Evolutionary conservation across 116 monocot genomes (phyloP).

Genomic region (Zostera marina): DNA sequence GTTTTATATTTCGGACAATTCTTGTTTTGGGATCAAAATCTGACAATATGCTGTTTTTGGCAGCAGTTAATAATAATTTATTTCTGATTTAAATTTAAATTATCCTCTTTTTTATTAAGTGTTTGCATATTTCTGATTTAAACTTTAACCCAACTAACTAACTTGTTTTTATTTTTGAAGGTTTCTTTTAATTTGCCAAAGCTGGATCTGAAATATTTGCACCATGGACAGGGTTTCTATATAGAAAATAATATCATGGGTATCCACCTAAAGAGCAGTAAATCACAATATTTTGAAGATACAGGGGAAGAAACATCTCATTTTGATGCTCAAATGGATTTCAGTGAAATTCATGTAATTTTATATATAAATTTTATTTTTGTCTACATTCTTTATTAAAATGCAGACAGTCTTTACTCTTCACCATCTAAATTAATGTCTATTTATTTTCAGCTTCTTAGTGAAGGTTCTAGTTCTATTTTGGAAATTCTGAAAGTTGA

Average conservation of each 20-base stretch:
- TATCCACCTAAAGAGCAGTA: constrained; percentile 51
- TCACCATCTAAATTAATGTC: constrained; percentile 4
- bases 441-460: constrained; percentile 50
- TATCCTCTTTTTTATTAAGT: background rate
- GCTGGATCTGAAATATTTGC: constrained; percentile 67
- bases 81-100: background rate
- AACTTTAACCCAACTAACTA: too few relatives aligned
- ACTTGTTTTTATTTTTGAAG: constrained; percentile 58
- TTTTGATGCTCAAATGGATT: constrained; percentile 89
- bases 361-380: constrained; percentile 11
- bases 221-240: constrained; percentile 33
- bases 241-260: constrained; percentile 84
- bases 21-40: constrained; percentile 1
- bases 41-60: too few relatives aligned
- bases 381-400: constrained; percentile 1
- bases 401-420: background rate
- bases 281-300: constrained; percentile 47
- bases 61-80: too few relatives aligned
- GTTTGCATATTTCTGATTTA: background rate
- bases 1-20: background rate
- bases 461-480: constrained; percentile 49
- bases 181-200: constrained; percentile 97
- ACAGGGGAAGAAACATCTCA: constrained; percentile 55
- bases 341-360: constrained; percentile 98
- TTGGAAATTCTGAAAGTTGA: constrained; percentile 87